Percentiles rank a stretch among this genome's conserved stretches.
These are phyloP conservation scores for Meira miltonrushii DNA, from an alignment of 1,284 basidiomycete species.

Conservation along the genomic window DNA sequence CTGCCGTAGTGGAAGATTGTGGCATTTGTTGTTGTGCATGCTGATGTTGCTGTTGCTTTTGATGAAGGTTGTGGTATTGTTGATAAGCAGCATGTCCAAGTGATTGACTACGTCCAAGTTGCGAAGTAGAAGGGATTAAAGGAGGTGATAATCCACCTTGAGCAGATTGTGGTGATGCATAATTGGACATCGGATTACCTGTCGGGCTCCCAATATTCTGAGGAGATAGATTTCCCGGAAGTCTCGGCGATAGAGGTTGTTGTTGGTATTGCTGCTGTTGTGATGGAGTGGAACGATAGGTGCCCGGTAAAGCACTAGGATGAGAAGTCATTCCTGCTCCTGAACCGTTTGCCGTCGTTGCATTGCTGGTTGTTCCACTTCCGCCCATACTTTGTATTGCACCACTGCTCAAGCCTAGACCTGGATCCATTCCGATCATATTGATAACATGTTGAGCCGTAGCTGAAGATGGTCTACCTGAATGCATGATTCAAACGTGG, in stretches of 20 bases:
- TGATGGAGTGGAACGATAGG: background rate
- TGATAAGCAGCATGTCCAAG: slow-evolving; percentile 10
- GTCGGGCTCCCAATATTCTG: background rate
- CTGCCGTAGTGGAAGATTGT: slow-evolving; percentile 5
- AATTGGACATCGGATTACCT: background rate
- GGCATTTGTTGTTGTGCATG: slow-evolving; percentile 4
- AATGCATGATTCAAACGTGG: too few species aligned
- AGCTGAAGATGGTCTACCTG: too few species aligned
- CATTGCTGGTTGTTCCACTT: background rate
- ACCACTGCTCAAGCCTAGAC: background rate
- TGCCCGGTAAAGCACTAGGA: background rate
- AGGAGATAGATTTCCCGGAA: too few species aligned
- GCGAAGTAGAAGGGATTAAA: background rate
- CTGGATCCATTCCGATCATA: slow-evolving; percentile 8
- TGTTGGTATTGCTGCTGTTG: background rate
- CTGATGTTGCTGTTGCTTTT: slow-evolving; percentile 8
- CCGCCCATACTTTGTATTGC: background rate
- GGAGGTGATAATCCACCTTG: slow-evolving; percentile 4
- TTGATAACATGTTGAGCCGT: slow-evolving; percentile 12
- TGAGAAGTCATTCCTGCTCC: too few species aligned
- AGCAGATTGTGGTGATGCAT: background rate
- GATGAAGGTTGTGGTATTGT: slow-evolving; percentile 4
- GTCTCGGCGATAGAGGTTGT: background rate
- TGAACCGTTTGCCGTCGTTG: background rate
- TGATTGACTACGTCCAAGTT: slow-evolving; percentile 12